A percentile compares a stretch with the other conserved stretches of the same genome.
Conservation (phyloP, 331 rosid genomes). For the Stylosanthes scabra region DNA sequence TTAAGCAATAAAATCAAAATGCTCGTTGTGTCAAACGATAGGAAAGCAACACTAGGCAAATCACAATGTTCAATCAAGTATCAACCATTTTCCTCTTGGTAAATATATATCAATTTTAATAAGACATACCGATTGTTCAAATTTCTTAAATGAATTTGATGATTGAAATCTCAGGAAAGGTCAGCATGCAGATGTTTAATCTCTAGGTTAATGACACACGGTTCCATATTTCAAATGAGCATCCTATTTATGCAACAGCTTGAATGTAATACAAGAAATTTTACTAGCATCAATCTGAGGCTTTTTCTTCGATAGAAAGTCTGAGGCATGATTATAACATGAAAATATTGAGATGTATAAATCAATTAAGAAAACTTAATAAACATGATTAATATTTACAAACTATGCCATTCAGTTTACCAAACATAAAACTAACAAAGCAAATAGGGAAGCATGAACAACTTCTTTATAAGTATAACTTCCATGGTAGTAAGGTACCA, state of each 20-base stretch:
- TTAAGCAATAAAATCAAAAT: background rate
- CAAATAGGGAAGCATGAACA: background rate
- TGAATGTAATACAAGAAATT: too few relatives aligned
- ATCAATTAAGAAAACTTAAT: background rate
- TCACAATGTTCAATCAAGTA: slow-evolving; percentile 10
- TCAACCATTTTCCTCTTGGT: background rate
- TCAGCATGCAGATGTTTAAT: background rate
- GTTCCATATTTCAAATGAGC: background rate
- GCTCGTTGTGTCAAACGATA: slow-evolving; percentile 7
- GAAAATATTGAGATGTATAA: background rate
- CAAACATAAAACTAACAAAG: background rate
- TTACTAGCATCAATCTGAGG: too few relatives aligned
- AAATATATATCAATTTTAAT: background rate
- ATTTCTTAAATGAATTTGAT: background rate
- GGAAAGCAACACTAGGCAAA: background rate
- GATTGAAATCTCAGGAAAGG: background rate
- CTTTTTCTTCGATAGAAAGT: background rate
- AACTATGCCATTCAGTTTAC: background rate
- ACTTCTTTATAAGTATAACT: background rate
- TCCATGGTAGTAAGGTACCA: background rate
- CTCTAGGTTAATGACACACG: slow-evolving; percentile 6
- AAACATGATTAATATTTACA: background rate
- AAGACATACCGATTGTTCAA: background rate
- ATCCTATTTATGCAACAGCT: background rate
- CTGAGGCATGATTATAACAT: background rate